Base-by-base conservation (phyloP, 179 eudicot genomes). In the Nepenthes alata region DNA sequence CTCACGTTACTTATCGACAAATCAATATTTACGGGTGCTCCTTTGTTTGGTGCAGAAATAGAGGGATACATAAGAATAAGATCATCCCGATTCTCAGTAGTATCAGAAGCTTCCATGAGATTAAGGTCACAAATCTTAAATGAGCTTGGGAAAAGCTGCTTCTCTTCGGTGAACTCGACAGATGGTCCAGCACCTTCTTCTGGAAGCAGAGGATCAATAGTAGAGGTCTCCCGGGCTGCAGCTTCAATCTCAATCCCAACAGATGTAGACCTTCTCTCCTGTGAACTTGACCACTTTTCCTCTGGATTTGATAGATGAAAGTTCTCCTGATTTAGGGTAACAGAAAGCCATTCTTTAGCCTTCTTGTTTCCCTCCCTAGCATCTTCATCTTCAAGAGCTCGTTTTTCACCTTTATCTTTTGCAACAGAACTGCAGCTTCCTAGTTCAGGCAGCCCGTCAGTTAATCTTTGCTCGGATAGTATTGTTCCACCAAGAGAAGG, bases 51-150 rank as follows among this genome's bases (percentile, higher is more conserved):
- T 63, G 69, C 74, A 55, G 80, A 55, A 58, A 75, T 54, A 67
- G 89, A 72, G 37, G 81, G 83, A 71, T 80, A 78, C 52, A 80
- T 35, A 35, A 75, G 69, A 35, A 61, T 54, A 1, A 78, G 67
- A 55, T 70, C 64, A 59, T 73, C 81, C 67, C 70, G 87, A 66
- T 63, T 76, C 66, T 89, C 95, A 64, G 72, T 76, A 51, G 63
- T 64, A 45, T 91, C 91, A 71, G 87, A 75, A 60, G 70, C 80
- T 67, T 79, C 90, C 80, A 83, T 73, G 38, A 85, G 85, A 74
- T 93, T 93, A 66, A 89, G 95, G 78, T 93, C 98, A 61, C 86
- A 89, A 61, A 83, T 87, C 79, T 85, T 93, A 63, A 85, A 93
- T 11, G 97, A 87, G 61, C 76, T 65, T 9, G 94, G 84, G 61